Base-by-base conservation (phyloP, 129 eudicot genomes). In the Kitagawia praeruptora region DNA sequence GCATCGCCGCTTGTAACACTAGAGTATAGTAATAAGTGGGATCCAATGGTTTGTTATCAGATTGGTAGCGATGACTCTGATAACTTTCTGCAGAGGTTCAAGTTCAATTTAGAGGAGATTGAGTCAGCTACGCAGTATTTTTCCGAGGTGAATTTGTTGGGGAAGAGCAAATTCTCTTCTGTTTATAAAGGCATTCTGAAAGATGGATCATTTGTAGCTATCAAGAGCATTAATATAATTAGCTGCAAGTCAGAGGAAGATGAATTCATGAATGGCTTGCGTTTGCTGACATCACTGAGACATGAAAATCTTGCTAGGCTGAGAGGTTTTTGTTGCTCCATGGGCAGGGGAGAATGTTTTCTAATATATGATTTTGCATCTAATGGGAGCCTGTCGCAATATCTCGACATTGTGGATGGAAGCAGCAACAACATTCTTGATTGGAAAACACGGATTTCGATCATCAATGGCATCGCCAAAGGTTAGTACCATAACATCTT, bases 181-280 rank as follows among this genome's bases (percentile, higher is more conserved):
- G 98, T 94, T 27, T 89, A 91, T 69, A 89, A 87, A 81, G 98
- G 97, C 42, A 75, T 86, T 41, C 51, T 91, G 79, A 88, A 92
- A 53, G 97, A 94, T 56, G 88, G 97, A 19, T 88, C 93, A 19
- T 40, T 80, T 42, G 96, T 94, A 48, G 98, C 98, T 6, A 74
- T 94, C 14, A 91, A 91, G 71, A 84, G 96, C 46, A 85, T 94
- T 15, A 87, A 80, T 39, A 78, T 91, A 80, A 88, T 84, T 38
- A 91, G 93, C 74, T 94, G 98, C 48, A 91, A 94, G 78, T 81
- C 93, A 6, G 97, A 88, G 74, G 98, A 94, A 85, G 86, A 87
- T 1, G 98, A 94, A 86, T 94, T 94, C 71, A 79, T 89, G 49
- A 87, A 86, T 76, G 98, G 98, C 48, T 64, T 93, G 87, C 85